Base-by-base conservation (phyloP, 2,329 filamentous ascomycete genomes). In the Tothia fuscella region DNA sequence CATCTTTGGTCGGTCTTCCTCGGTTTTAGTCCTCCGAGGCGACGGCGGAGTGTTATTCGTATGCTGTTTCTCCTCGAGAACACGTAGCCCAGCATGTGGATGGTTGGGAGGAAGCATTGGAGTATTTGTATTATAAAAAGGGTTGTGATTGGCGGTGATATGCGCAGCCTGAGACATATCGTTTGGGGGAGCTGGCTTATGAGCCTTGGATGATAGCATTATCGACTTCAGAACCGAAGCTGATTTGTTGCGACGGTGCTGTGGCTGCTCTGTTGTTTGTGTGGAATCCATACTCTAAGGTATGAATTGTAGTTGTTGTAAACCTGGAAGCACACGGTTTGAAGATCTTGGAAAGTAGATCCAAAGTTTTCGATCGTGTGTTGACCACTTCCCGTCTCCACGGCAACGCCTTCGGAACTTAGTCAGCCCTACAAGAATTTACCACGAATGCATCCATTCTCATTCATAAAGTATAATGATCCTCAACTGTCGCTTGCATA, bases 181-280 rank as follows among this genome's bases (percentile, higher is more conserved):
- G 10, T 60, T 60, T 19, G 64, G 68, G 33, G 64, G 63, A 46
- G 65, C 64, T 38, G 66, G 55, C 53, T 66, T 71, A 39, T 69
- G 58, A 17, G 63, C 55, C 53, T 66, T 71, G 38, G 69, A 58
- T 16, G 63, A 40, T 9, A 14, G 60, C 49, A 76, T 66, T 43
- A 76, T 65, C 16, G 71, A 69, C 52, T 67, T 70, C 46, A 77
- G 59, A 32, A 68, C 61, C 28, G 65, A 67, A 6, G 69, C 59
- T 43, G 60, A 62, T 49, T 60, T 61, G 53, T 61, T 58, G 44
- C 60, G 59, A 41, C 55, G 50, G 44, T 63, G 59, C 30, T 56
- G 16, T 14, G 35, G n/a, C 14, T 17, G 25, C 35, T 16, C 6
- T 3, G 10, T 25, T 10, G 22, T 12, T 17, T 37, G 21, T 17